Evolutionary conservation across 2,329 filamentous ascomycete species (phyloP).

Genomic region (Ophiostoma ulmi): DNA sequence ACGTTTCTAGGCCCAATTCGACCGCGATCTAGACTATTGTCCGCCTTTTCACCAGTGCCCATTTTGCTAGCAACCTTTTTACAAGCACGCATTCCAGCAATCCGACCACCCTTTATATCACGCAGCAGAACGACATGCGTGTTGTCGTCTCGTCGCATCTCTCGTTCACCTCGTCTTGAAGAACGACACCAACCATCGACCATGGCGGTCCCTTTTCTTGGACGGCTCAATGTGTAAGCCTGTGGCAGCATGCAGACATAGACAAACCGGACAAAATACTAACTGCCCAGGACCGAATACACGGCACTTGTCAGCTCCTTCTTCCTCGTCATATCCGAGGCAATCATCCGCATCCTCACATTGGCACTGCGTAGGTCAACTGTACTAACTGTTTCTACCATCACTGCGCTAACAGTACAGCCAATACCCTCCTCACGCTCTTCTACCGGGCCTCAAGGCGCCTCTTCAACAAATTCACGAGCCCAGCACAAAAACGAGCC

Average conservation of each 20-base stretch:
- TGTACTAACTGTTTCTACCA: too few relatives aligned
- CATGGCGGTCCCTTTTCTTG: conserved; percentile 52
- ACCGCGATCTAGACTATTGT: background rate
- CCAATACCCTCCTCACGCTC: conserved; percentile 72
- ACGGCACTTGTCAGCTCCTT: conserved; percentile 80
- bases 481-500: conserved; percentile 62
- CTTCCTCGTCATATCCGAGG: conserved; percentile 74
- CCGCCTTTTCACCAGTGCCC: background rate
- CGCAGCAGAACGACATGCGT: background rate
- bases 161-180: background rate
- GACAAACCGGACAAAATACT: background rate
- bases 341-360: conserved; percentile 76
- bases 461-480: conserved; percentile 73
- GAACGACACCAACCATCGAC: conserved; percentile 24
- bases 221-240: conserved; percentile 49
- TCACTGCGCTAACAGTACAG: conserved; percentile 55
- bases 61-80: background rate
- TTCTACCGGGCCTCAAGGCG: conserved; percentile 77
- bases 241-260: too few relatives aligned
- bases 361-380: conserved; percentile 69
- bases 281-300: conserved; percentile 66
- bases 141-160: background rate
- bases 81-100: background rate
- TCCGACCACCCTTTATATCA: background rate
- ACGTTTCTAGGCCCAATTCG: background rate